These are phyloP conservation scores for Penstemon barbatus DNA, from an alignment of 257 asterid species.

Conservation along the genomic window DNA sequence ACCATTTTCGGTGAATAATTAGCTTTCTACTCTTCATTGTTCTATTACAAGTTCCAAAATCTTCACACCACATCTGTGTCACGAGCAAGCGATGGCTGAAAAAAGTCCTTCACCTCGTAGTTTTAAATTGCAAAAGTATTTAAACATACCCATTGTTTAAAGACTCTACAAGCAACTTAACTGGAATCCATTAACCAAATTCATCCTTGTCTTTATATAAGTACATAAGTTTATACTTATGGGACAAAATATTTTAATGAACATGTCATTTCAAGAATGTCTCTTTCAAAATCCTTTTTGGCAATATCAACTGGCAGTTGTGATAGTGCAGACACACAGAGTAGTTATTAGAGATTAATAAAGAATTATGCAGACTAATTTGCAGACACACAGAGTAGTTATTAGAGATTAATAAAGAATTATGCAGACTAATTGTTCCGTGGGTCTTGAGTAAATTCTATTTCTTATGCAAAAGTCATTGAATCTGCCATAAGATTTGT, in stretches of 20 bases:
- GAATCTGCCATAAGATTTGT: neutral
- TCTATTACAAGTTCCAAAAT: constrained; percentile 14
- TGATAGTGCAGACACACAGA: neutral
- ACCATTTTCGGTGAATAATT: constrained; percentile 15
- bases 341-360: too few relatives aligned
- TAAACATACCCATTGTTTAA: constrained; percentile 3
- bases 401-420: neutral
- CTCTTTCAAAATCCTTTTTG: neutral
- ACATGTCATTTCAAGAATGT: neutral
- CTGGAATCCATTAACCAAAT: neutral
- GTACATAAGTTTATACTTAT: neutral
- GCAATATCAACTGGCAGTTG: constrained; percentile 12
- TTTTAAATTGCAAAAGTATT: constrained; percentile 11
- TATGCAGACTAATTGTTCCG: neutral
- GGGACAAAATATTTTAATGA: neutral
- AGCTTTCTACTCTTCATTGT: constrained; percentile 14
- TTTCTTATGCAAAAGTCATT: neutral
- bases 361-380: too few relatives aligned
- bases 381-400: too few relatives aligned
- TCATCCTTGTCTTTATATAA: neutral
- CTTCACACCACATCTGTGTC: constrained; percentile 1
- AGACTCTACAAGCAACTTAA: constrained; percentile 11
- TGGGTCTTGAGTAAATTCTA: neutral
- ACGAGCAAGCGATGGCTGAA: neutral
- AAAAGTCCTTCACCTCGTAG: constrained; percentile 14